Evolutionary conservation across 1,139 yeast genomes (phyloP).

Genomic region (Debaryomyces fabryi): DNA sequence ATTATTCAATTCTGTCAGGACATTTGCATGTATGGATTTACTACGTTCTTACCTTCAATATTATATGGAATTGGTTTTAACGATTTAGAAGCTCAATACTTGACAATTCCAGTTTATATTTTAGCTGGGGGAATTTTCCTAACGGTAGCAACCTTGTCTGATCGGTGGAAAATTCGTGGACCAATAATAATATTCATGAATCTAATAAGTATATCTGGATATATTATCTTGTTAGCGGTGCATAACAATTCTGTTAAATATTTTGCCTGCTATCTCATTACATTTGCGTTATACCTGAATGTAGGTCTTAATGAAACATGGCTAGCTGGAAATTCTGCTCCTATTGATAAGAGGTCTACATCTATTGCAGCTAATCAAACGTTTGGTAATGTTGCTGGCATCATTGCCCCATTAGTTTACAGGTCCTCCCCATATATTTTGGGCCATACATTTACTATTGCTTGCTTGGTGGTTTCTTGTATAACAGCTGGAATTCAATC

Average conservation of each 20-base stretch:
- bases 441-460: conserved; percentile 42
- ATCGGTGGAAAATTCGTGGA: conserved; percentile 23
- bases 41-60: conserved; percentile 51
- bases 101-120: conserved; percentile 53
- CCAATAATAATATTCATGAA: conserved; percentile 24
- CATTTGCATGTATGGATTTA: conserved; percentile 48
- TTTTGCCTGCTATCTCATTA: conserved; percentile 50
- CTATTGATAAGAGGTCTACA: conserved; percentile 48
- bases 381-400: conserved; percentile 49
- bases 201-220: conserved; percentile 40
- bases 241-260: conserved; percentile 40
- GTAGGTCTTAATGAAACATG: conserved; percentile 49
- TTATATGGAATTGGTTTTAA: conserved; percentile 49
- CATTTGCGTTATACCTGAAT: conserved; percentile 39
- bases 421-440: conserved; percentile 35
- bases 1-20: conserved; percentile 51
- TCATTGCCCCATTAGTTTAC: conserved; percentile 48
- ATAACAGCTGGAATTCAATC: conserved; percentile 4
- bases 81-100: conserved; percentile 44
- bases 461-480: conserved; percentile 25
- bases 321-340: conserved; percentile 48
- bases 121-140: conserved; percentile 43
- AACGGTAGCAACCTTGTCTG: conserved; percentile 42
- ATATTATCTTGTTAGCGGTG: conserved; percentile 35
- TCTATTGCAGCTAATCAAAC: conserved; percentile 47